Percentiles rank a stretch among this genome's conserved stretches.
phyloP scores from a whole-genome alignment of 495 filamentous ascomycete species.

The Parathielavia appendiculata region DNA sequence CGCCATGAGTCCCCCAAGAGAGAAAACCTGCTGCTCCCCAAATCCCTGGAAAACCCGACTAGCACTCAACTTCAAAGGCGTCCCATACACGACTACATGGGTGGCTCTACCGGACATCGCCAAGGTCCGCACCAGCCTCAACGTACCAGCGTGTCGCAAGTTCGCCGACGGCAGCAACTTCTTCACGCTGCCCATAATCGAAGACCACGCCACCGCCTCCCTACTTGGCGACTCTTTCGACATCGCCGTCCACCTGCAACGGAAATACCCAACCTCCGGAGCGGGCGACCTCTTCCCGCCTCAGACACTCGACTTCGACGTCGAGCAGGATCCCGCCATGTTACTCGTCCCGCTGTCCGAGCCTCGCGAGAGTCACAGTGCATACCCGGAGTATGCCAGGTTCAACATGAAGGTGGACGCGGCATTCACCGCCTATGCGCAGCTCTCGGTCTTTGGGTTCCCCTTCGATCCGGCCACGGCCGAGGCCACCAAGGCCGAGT shows the following conservation, averaged over 20 bases:
- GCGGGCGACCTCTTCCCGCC: constrained; percentile 35
- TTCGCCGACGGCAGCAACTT: constrained; percentile 54
- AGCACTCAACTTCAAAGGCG: constrained; percentile 57
- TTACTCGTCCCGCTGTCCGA: too few species aligned
- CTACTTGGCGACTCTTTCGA: constrained; percentile 59
- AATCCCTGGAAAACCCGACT: constrained; percentile 59
- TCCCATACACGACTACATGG: constrained; percentile 48
- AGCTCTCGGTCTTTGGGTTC: constrained; percentile 33
- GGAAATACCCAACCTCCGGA: constrained; percentile 35
- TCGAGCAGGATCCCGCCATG: too few species aligned
- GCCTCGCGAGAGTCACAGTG: too few species aligned
- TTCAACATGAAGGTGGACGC: constrained; percentile 51
- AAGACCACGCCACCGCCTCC: constrained; percentile 39
- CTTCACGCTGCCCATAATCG: constrained; percentile 56
- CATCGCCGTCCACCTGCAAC: constrained; percentile 54
- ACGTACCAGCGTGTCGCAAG: constrained; percentile 44
- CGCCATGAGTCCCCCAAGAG: constrained; percentile 36
- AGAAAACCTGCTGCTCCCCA: constrained; percentile 32
- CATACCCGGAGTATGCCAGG: too few species aligned
- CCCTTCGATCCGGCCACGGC: constrained; percentile 44
- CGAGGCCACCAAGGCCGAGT: constrained; percentile 41
- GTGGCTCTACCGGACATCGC: constrained; percentile 47
- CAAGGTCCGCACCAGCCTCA: constrained; percentile 42
- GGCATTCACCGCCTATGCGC: constrained; percentile 41
- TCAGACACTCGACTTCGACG: constrained; percentile 12